Evolutionary conservation across 495 filamentous ascomycete species (phyloP).

Genomic region (Penicillium dipodomyicola): DNA sequence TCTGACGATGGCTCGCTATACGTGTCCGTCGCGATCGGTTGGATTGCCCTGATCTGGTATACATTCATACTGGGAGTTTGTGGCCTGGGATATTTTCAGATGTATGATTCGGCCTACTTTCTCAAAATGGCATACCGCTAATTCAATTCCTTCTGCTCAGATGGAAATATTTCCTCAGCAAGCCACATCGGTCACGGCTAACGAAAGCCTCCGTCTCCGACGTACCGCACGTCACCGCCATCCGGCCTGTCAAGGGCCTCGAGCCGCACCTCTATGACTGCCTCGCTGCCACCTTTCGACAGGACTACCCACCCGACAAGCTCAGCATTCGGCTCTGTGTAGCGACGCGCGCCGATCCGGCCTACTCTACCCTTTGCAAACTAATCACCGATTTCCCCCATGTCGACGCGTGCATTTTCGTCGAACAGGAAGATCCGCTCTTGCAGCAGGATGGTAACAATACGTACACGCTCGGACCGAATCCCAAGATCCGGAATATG

Average conservation of each 20-base stretch:
- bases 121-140: slow-evolving; percentile 15
- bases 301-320: slow-evolving; percentile 73
- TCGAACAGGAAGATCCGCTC: slow-evolving; percentile 87
- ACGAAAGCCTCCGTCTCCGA: slow-evolving; percentile 24
- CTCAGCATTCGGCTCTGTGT: slow-evolving; percentile 84
- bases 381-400: slow-evolving; percentile 68
- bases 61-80: slow-evolving; percentile 53
- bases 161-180: slow-evolving; percentile 45
- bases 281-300: slow-evolving; percentile 83
- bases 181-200: slow-evolving; percentile 35
- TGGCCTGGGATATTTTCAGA: slow-evolving; percentile 56
- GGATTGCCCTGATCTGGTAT: slow-evolving; percentile 60
- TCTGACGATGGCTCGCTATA: slow-evolving; percentile 37
- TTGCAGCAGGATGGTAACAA: slow-evolving; percentile 51
- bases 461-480: slow-evolving; percentile 73
- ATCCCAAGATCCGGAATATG: slow-evolving; percentile 98
- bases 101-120: slow-evolving; percentile 43
- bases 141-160: slow-evolving; percentile 26
- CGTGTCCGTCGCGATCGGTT: slow-evolving; percentile 39
- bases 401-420: slow-evolving; percentile 69
- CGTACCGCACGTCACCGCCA: slow-evolving; percentile 82
- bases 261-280: slow-evolving; percentile 90
- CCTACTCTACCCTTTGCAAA: slow-evolving; percentile 67
- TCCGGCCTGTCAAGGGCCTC: slow-evolving; percentile 90
- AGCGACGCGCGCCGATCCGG: slow-evolving; percentile 71